These are phyloP conservation scores for Capronia epimyces DNA, from an alignment of 2,329 filamentous ascomycete species.

Conservation along the genomic window DNA sequence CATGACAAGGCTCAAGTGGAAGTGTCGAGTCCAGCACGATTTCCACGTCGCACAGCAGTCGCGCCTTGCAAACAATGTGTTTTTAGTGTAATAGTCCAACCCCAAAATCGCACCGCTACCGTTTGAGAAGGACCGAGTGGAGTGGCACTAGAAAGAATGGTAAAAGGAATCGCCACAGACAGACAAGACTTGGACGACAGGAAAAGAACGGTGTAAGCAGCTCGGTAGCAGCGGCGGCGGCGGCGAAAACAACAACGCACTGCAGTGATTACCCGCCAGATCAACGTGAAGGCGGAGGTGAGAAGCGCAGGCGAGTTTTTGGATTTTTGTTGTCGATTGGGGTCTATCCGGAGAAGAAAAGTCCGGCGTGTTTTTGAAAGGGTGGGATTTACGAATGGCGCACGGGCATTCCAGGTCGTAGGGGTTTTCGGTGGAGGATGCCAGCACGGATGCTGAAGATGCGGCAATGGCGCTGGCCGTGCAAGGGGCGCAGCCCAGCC, in stretches of 20 bases:
- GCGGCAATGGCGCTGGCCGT: neutral
- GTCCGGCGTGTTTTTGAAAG: neutral
- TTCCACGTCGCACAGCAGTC: neutral
- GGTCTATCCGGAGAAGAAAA: neutral
- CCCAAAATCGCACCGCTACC: neutral
- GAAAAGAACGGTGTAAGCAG: neutral
- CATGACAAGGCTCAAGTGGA: constrained; percentile 12
- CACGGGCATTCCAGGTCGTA: neutral
- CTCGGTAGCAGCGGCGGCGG: neutral
- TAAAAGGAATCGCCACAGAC: neutral
- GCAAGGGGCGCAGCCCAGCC: neutral
- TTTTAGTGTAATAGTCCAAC: neutral
- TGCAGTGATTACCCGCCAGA: neutral
- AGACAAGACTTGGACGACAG: neutral
- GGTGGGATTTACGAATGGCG: neutral
- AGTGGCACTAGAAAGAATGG: neutral
- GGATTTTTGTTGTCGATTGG: neutral
- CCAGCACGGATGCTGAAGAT: neutral
- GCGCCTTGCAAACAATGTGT: constrained; percentile 6
- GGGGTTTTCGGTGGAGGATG: neutral
- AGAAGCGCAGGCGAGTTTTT: neutral
- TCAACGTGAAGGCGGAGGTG: neutral
- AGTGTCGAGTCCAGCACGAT: neutral
- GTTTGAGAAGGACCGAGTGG: neutral
- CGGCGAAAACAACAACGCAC: neutral